Percentiles rank a stretch among this genome's conserved stretches.
phyloP scores from a whole-genome alignment of 1,284 basidiomycete genomes.

The Volvariella surrecta region DNA sequence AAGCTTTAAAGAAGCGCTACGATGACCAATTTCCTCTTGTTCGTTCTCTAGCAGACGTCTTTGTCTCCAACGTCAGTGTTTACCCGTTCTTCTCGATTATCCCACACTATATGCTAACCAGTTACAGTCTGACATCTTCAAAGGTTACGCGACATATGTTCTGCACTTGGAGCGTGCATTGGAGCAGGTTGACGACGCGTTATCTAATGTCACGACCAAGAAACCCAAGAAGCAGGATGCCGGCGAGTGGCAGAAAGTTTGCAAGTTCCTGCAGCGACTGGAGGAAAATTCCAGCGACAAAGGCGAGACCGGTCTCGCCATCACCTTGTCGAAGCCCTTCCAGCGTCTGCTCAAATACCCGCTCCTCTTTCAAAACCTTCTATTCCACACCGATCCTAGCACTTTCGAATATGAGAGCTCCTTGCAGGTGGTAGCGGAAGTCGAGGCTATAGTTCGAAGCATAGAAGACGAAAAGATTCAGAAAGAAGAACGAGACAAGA shows the following conservation, averaged over 20 bases:
- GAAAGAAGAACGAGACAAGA: constrained; percentile 92
- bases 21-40: constrained; percentile 92
- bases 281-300: constrained; percentile 78
- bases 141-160: constrained; percentile 88
- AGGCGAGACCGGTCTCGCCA: constrained; percentile 89
- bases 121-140: constrained; percentile 79
- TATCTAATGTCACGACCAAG: constrained; percentile 60
- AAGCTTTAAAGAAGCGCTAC: constrained; percentile 78
- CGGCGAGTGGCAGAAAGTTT: constrained; percentile 69
- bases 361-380: constrained; percentile 93
- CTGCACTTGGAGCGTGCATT: constrained; percentile 86
- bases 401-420: constrained; percentile 97
- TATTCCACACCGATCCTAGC: constrained; percentile 94
- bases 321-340: constrained; percentile 94
- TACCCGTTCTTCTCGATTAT: constrained; percentile 9
- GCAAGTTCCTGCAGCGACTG: constrained; percentile 61
- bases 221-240: constrained; percentile 74
- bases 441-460: constrained; percentile 89
- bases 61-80: constrained; percentile 83
- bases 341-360: constrained; percentile 96
- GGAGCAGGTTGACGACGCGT: constrained; percentile 76
- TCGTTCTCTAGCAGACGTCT: constrained; percentile 85
- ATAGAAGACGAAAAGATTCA: constrained; percentile 98
- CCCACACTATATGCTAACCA: constrained; percentile 7
- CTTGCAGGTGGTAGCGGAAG: constrained; percentile 92